phyloP scores from a whole-genome alignment of 2,329 filamentous ascomycete species.

The Leptosphaerulina australis region DNA sequence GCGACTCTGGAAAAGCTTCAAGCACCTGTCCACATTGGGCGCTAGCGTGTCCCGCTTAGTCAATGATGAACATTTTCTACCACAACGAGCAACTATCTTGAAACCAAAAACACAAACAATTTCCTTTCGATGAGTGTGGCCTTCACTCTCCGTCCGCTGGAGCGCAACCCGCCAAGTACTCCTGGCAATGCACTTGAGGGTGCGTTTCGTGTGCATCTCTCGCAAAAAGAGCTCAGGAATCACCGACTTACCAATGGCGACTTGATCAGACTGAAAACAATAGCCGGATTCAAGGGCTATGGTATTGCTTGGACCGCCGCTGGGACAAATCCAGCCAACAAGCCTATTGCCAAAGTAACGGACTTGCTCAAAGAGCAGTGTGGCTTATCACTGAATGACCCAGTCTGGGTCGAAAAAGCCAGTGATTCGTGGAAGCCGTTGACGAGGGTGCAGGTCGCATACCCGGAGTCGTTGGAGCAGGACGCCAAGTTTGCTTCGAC shows the following conservation, averaged over 20 bases:
- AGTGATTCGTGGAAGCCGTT: slow-evolving; percentile 41
- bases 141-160: slow-evolving; percentile 62
- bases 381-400: slow-evolving; percentile 65
- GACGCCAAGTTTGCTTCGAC: slow-evolving; percentile 29
- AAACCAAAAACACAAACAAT: slow-evolving; percentile 1
- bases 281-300: slow-evolving; percentile 54
- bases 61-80: slow-evolving; percentile 20
- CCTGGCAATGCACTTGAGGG: slow-evolving; percentile 58
- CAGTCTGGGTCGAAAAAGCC: slow-evolving; percentile 64
- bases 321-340: slow-evolving; percentile 49
- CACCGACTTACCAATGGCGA: slow-evolving; percentile 65
- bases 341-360: slow-evolving; percentile 64
- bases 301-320: slow-evolving; percentile 68
- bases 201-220: slow-evolving; percentile 64
- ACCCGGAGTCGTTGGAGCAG: slow-evolving; percentile 27
- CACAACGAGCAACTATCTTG: slow-evolving; percentile 8
- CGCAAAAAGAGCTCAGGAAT: slow-evolving; percentile 61
- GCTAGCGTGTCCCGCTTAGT: slow-evolving; percentile 28
- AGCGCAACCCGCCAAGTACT: slow-evolving; percentile 54
- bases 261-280: slow-evolving; percentile 59
- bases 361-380: slow-evolving; percentile 75
- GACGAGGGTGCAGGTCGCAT: slow-evolving; percentile 37
- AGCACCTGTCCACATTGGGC: slow-evolving; percentile 15
- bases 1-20: slow-evolving; percentile 28
- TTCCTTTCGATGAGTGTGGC: slow-evolving; percentile 28